Evolutionary conservation across 2,329 filamentous ascomycete species (phyloP).

Genomic region (Colletotrichum zoysiae): DNA sequence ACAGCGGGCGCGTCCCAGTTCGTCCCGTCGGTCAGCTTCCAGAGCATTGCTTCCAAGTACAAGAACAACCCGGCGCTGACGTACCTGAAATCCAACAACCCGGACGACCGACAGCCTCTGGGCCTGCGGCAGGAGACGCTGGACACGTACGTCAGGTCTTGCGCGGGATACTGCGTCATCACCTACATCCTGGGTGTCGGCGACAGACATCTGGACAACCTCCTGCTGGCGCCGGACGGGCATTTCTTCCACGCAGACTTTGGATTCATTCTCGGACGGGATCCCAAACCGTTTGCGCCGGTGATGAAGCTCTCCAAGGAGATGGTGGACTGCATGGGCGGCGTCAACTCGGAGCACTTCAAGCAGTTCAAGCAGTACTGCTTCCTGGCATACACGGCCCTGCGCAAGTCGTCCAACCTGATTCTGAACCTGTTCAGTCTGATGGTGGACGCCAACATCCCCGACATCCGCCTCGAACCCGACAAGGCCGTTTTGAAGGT

Average conservation of each 20-base stretch:
- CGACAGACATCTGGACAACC: constrained; percentile 94
- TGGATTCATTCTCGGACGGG: constrained; percentile 95
- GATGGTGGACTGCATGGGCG: constrained; percentile 99
- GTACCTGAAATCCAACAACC: constrained; percentile 90
- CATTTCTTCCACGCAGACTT: constrained; percentile 99
- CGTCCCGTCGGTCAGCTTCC: constrained; percentile 86
- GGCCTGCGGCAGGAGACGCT: constrained; percentile 92
- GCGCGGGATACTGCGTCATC: constrained; percentile 97
- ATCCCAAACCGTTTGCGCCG: constrained; percentile 96
- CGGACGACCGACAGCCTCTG: constrained; percentile 82
- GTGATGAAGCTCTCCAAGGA: constrained; percentile 97
- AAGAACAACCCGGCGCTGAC: constrained; percentile 79
- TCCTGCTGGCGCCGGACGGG: constrained; percentile 88
- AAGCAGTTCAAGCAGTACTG: constrained; percentile 94
- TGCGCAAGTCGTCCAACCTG: constrained; percentile 89
- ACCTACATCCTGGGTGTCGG: constrained; percentile 98
- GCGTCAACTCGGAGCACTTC: constrained; percentile 83
- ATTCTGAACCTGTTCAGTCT: constrained; percentile 96
- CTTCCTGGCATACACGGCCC: constrained; percentile 91
- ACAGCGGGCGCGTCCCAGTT: constrained; percentile 94
- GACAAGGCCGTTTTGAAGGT: constrained; percentile 97
- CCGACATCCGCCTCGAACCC: constrained; percentile 90
- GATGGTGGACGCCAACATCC: constrained; percentile 98
- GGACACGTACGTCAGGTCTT: constrained; percentile 95
- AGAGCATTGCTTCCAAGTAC: constrained; percentile 86